These are phyloP conservation scores for Fusarium tricinctum DNA, from an alignment of 2,329 filamentous ascomycete genomes.

Conservation along the genomic window DNA sequence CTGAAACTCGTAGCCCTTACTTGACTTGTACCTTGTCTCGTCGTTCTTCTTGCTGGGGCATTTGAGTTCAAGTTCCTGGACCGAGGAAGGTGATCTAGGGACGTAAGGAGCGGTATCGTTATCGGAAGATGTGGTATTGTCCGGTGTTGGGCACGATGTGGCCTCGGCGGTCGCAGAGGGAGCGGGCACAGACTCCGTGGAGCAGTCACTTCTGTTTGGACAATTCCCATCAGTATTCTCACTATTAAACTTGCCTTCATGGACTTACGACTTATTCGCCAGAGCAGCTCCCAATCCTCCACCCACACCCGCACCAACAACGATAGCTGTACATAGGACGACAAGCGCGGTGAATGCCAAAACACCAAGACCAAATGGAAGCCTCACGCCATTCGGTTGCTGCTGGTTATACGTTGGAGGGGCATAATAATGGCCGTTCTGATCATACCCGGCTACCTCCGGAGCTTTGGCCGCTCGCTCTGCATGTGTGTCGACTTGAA, in stretches of 20 bases:
- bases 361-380: constrained; percentile 37
- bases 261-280: constrained; percentile 32
- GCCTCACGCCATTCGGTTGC: not conserved
- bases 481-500: constrained; percentile 31
- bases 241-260: fast-evolving
- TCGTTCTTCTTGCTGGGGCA: constrained; percentile 23
- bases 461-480: constrained; percentile 35
- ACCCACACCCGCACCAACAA: constrained; percentile 37
- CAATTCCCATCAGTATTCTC: not conserved
- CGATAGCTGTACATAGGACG: constrained; percentile 31
- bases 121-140: constrained; percentile 22
- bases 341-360: constrained; percentile 38
- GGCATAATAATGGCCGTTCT: constrained; percentile 20
- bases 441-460: constrained; percentile 19
- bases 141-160: constrained; percentile 19
- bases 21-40: constrained; percentile 31
- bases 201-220: constrained; percentile 14
- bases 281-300: constrained; percentile 38
- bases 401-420: constrained; percentile 25
- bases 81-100: constrained; percentile 12
- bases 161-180: constrained; percentile 22
- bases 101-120: constrained; percentile 31
- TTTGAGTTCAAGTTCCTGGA: constrained; percentile 7
- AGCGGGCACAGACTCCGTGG: constrained; percentile 5
- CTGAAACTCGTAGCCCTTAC: constrained; percentile 33